Percentiles rank a stretch among this genome's conserved stretches.
These are phyloP conservation scores for Grammothele lineata DNA, from an alignment of 768 basidiomycete genomes.

Conservation along the genomic window DNA sequence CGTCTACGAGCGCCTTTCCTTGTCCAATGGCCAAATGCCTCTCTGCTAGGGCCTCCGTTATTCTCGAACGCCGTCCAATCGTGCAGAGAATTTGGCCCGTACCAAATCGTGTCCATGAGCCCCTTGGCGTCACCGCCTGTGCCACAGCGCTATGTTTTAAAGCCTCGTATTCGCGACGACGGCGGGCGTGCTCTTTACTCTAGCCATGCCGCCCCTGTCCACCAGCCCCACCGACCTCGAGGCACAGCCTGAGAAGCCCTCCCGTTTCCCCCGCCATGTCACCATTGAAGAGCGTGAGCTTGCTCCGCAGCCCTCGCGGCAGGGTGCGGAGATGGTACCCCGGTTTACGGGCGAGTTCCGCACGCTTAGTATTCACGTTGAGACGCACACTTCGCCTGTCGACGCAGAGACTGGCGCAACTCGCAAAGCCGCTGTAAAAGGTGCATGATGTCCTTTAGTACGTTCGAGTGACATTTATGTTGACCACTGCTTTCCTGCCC, in stretches of 20 bases:
- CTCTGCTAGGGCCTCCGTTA: too few species aligned
- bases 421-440: background rate
- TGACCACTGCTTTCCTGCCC: background rate
- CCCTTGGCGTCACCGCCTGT: background rate
- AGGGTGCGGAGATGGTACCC: background rate
- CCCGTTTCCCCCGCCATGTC: background rate
- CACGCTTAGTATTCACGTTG: background rate
- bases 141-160: background rate
- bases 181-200: too few species aligned
- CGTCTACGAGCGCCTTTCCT: too few species aligned
- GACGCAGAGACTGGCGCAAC: background rate
- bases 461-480: too few species aligned
- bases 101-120: background rate
- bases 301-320: background rate
- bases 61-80: too few species aligned
- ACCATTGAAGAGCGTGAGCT: too few species aligned
- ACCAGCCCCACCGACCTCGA: background rate
- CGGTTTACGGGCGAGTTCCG: too few species aligned
- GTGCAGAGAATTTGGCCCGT: too few species aligned
- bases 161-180: too few species aligned
- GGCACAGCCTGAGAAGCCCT: background rate
- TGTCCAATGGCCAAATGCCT: too few species aligned
- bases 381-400: constrained; percentile 1
- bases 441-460: background rate
- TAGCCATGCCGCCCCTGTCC: background rate